Percentiles rank a stretch among this genome's conserved stretches.
These are phyloP conservation scores for Nakaseomyces nivariensis DNA, from an alignment of 1,139 yeast species.

Conservation along the genomic window DNA sequence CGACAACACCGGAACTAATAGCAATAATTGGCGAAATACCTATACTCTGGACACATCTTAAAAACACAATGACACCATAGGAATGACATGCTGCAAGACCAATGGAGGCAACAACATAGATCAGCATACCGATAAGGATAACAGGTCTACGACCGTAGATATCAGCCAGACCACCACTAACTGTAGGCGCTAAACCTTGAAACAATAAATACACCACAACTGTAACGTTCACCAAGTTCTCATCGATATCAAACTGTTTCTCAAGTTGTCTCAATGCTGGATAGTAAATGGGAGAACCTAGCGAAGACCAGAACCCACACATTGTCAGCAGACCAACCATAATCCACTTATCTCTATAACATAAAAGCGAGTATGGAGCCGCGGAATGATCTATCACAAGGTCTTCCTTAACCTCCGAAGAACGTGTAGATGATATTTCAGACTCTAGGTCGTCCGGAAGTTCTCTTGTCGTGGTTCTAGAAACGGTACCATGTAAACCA, in stretches of 20 bases:
- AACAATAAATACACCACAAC: constrained; percentile 62
- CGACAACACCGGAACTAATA: constrained; percentile 54
- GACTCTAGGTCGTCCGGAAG: constrained; percentile 7
- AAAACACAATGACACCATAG: constrained; percentile 44
- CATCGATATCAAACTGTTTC: constrained; percentile 42
- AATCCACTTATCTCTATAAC: constrained; percentile 22
- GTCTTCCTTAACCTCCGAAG: background rate
- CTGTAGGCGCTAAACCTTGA: constrained; percentile 63
- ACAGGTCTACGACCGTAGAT: constrained; percentile 68
- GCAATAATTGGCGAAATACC: constrained; percentile 67
- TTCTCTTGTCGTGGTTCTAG: constrained; percentile 16
- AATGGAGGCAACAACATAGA: constrained; percentile 47
- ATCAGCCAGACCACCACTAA: constrained; percentile 40
- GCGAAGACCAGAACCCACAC: constrained; percentile 30
- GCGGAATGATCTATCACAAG: constrained; percentile 1
- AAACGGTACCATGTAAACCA: constrained; percentile 23
- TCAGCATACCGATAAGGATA: constrained; percentile 40
- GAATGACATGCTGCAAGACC: constrained; percentile 50
- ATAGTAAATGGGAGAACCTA: constrained; percentile 29
- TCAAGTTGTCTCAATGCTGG: constrained; percentile 35
- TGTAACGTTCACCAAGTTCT: constrained; percentile 50
- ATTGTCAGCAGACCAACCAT: constrained; percentile 26
- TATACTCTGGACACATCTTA: constrained; percentile 59
- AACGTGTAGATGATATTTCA: constrained; percentile 5
- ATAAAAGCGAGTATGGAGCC: constrained; percentile 20